Evolutionary conservation across 306 rosid species (phyloP), one percentile per base, ranked within the genome.

Genomic region (Betula pendula): DNA sequence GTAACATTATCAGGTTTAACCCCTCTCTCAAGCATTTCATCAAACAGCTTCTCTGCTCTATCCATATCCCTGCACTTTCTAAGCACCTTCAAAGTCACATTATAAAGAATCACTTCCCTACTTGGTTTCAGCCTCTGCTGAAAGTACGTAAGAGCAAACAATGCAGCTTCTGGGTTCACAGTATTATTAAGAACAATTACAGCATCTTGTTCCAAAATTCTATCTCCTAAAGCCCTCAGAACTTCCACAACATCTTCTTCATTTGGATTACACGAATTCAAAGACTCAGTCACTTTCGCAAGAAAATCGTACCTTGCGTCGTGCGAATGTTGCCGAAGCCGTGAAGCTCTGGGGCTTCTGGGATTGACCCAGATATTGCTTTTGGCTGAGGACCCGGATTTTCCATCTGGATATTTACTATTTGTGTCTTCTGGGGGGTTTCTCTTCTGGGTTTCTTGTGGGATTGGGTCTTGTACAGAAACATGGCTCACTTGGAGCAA

Each of bases 361-460:
- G 99, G 99, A 83, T 95, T 95, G 80, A 96, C 97, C 98, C 98
- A 92, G 50, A 88, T 51, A 58, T 85, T 84, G 77, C 72, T 77
- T 81, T 84, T 90, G 17, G 88, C 78, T 8, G 81, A 81, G 68
- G 90, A 45, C 8, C 60, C 50, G 6, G 87, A 72, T 12, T 87
- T 88, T 68, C 71, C 81, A 82, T 80, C 84, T 56, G 85, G 85
- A 81, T 35, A 17, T 9, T 81, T 48, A 5, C 60, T n/a, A 55
- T 35, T 65, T 22, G 53, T 78, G 75, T 68, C 74, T 25, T 80
- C 56, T 14, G 70, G 5, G 69, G 79, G 62, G 42, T 58, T 56
- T 47, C 55, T 5, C 6, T 52, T 51, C 58, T 84, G 83, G 65
- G 87, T 35, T 53, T 78, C 78, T 83, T 47, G 67, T 49, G 79